Conservation (phyloP, 139 green algal genomes). For the Trebouxia sp. region DNA sequence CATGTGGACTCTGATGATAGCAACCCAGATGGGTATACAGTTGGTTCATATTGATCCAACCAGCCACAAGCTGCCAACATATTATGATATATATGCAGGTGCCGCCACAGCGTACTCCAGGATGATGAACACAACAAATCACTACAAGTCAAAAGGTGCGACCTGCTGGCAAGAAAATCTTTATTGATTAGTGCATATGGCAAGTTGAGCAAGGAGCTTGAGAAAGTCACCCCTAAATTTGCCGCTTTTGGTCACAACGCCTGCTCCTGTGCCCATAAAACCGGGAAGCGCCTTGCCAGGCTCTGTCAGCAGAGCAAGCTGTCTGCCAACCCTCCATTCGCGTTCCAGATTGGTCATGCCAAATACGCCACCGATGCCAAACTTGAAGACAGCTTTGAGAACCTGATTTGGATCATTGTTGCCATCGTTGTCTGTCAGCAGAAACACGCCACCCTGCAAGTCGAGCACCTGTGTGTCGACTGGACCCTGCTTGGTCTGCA, state of each 20-base stretch:
- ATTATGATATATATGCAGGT: too few relatives aligned
- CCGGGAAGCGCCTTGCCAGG: slow-evolving; percentile 25
- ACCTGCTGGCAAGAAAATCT: too few relatives aligned
- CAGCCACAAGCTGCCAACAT: too few relatives aligned
- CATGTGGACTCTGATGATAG: too few relatives aligned
- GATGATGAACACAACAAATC: neutral
- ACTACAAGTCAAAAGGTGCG: too few relatives aligned
- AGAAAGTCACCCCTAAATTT: slow-evolving; percentile 30
- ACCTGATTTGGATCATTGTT: slow-evolving; percentile 23
- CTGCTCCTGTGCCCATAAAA: slow-evolving; percentile 35
- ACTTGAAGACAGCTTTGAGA: slow-evolving; percentile 27
- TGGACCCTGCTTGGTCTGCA: neutral
- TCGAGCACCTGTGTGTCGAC: too few relatives aligned
- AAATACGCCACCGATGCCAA: slow-evolving; percentile 17
- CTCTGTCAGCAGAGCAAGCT: neutral
- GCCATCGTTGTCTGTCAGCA: slow-evolving; percentile 31
- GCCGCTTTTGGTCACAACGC: slow-evolving; percentile 20
- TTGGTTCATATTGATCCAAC: too few relatives aligned
- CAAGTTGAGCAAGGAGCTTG: too few relatives aligned
- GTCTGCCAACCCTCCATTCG: slow-evolving; percentile 29
- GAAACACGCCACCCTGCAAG: slow-evolving; percentile 33
- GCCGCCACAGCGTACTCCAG: too few relatives aligned
- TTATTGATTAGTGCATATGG: too few relatives aligned
- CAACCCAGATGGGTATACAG: too few relatives aligned
- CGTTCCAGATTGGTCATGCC: slow-evolving; percentile 26